phyloP scores from a whole-genome alignment of 2,329 filamentous ascomycete species.

The Magnaporthiopsis poae region DNA sequence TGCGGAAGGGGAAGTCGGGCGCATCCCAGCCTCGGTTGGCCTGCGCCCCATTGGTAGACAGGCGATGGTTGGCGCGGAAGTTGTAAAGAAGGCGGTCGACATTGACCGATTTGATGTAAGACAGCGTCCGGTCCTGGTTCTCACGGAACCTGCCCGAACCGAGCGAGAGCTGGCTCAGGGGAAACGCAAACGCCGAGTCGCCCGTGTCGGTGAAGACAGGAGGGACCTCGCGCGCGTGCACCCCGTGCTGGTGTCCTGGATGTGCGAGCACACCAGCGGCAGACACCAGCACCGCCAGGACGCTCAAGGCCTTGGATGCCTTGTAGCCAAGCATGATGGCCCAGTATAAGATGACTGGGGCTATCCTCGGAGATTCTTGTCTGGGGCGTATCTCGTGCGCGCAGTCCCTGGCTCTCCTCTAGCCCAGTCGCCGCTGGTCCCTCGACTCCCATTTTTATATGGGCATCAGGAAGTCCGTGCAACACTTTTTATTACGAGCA shows the following conservation, averaged over 20 bases:
- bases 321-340: neutral
- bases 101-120: slow-evolving; percentile 36
- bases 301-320: neutral
- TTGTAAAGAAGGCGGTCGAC: slow-evolving; percentile 37
- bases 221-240: neutral
- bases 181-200: slow-evolving; percentile 19
- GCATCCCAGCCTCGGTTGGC: slow-evolving; percentile 44
- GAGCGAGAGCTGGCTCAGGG: slow-evolving; percentile 29
- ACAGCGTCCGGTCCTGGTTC: slow-evolving; percentile 37
- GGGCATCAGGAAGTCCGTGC: neutral
- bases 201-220: slow-evolving; percentile 3
- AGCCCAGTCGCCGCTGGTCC: neutral
- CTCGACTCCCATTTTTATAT: neutral
- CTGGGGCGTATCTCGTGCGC: neutral
- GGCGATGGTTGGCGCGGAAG: slow-evolving; percentile 35
- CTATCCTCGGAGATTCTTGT: neutral
- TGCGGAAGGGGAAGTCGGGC: slow-evolving; percentile 42
- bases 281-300: neutral
- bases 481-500: too few species aligned
- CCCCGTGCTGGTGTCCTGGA: neutral
- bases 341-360: neutral
- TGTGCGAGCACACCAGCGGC: neutral
- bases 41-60: slow-evolving; percentile 35
- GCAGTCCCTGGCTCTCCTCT: neutral
- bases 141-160: slow-evolving; percentile 26